Base-by-base conservation (phyloP, 352 stramenopile species). In the Phytopythium litorale region DNA sequence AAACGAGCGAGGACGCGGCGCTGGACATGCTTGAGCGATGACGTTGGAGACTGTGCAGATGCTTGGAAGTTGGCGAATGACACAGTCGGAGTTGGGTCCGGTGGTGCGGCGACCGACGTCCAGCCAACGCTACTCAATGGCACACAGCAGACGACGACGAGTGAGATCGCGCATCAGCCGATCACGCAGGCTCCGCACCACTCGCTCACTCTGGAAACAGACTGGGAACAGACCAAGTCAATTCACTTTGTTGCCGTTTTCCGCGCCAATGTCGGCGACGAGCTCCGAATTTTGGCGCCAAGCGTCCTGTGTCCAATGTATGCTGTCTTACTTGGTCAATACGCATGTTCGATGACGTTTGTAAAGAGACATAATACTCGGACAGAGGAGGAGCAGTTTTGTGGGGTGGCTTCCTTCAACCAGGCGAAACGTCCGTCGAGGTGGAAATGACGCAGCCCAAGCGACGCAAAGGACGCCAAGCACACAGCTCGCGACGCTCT, bases 1-100 rank as follows among this genome's bases (percentile, higher is more conserved):
- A 68, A 53, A 94, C 83, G 30, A 94, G 66, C 60, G 68, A 70
- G 13, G 63, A 59, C 16, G 63, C 43, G 18, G 21, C 21, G n/a
- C 19, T 25, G 35, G 35, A 6, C 53, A 57, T 57, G 51, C 25
- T 54, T 21, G 48, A 12, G 6, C 2, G 25, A 23, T 4, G 25
- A 35, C 9, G 21, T 38, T 9, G 15, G 15, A 15, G 12, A 5
- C 11, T 52, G 46, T 4, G 46, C 25, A 21, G 28, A 23, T 12
- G 48, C 28, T 6, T 19, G 23, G 3, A 35, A 38, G 15, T 25
- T 38, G 48, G 3, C 48, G 48, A 54, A 54, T 54, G 48, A 18
- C 42, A 12, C 42, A 25, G 11, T 21, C 7, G 45, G 15, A 32
- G 45, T 1, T n/a, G 23, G n/a, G 4, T 21, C 21, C 23, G 21